Percentiles rank a stretch among this genome's conserved stretches.
phyloP scores from a whole-genome alignment of 441 rosid species.

The Pelargonium australe region DNA sequence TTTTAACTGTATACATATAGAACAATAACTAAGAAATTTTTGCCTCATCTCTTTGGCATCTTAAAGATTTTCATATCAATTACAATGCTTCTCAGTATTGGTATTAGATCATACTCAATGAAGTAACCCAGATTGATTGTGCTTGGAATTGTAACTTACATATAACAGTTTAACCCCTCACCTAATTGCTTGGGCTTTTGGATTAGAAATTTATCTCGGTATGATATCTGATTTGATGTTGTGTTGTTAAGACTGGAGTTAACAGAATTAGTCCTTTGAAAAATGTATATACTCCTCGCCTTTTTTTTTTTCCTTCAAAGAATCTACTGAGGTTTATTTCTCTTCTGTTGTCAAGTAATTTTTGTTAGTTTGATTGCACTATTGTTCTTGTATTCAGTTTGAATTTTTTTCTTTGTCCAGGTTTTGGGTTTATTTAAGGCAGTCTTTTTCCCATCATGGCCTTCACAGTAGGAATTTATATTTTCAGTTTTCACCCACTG shows the following conservation, averaged over 20 bases:
- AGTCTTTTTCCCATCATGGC: slow-evolving; percentile 7
- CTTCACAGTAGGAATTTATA: background rate
- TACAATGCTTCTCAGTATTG: background rate
- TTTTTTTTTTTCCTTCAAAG: background rate
- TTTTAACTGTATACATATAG: background rate
- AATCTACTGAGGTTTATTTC: background rate
- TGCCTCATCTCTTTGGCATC: background rate
- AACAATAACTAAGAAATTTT: background rate
- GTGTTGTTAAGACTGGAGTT: background rate
- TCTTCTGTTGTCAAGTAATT: background rate
- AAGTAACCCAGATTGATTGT: background rate
- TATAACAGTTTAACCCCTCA: background rate
- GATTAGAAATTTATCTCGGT: background rate
- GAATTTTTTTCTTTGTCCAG: background rate
- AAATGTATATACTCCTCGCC: background rate
- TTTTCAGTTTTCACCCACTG: slow-evolving; percentile 1
- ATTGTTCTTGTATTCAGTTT: background rate
- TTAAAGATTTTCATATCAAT: background rate
- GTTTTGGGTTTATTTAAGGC: slow-evolving; percentile 1
- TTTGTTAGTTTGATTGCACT: slow-evolving; percentile 4
- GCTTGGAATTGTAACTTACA: background rate
- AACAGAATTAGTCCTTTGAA: background rate
- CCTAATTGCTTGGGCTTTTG: slow-evolving; percentile 8
- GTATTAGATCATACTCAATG: background rate
- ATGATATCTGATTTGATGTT: background rate